A percentile compares a stretch with the other conserved stretches of the same genome.
Conservation (phyloP, 1,284 basidiomycete genomes). For the Papiliotrema laurentii region DNA sequence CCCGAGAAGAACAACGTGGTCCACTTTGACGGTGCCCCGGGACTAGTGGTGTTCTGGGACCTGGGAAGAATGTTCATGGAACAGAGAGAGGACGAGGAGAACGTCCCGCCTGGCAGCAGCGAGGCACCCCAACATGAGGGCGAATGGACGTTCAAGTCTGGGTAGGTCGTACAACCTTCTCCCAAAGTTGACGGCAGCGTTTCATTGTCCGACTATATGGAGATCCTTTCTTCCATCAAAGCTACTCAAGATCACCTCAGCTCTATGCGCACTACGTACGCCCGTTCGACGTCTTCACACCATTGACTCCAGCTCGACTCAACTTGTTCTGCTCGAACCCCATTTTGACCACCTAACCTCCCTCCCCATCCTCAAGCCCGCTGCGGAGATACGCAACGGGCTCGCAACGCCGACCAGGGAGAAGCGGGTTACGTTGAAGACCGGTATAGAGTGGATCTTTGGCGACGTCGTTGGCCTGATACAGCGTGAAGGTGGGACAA, state of each 20-base stretch:
- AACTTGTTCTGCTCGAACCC: conserved; percentile 37
- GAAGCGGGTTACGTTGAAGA: conserved; percentile 19
- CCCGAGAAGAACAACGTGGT: neutral
- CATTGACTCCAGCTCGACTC: conserved; percentile 11
- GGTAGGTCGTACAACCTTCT: neutral
- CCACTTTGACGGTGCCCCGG: conserved; percentile 12
- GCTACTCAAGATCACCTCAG: conserved; percentile 21
- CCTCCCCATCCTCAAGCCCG: conserved; percentile 25
- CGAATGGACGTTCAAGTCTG: neutral
- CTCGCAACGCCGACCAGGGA: conserved; percentile 15
- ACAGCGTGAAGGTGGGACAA: conserved; percentile 7
- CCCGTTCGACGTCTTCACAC: too few relatives aligned
- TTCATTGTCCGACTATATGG: conserved; percentile 31
- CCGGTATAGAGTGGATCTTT: conserved; percentile 26
- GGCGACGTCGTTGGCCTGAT: conserved; percentile 19
- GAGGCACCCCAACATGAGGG: neutral
- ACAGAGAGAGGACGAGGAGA: conserved; percentile 24
- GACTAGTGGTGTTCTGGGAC: conserved; percentile 34
- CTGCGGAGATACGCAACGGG: neutral
- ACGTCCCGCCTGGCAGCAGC: conserved; percentile 10
- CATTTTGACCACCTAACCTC: conserved; percentile 11
- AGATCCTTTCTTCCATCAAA: conserved; percentile 23
- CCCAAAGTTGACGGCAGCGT: conserved; percentile 13
- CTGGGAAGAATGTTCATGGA: conserved; percentile 24
- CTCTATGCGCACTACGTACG: conserved; percentile 14